phyloP scores from a whole-genome alignment of 345 rosid species.

The Syzygium grande region DNA sequence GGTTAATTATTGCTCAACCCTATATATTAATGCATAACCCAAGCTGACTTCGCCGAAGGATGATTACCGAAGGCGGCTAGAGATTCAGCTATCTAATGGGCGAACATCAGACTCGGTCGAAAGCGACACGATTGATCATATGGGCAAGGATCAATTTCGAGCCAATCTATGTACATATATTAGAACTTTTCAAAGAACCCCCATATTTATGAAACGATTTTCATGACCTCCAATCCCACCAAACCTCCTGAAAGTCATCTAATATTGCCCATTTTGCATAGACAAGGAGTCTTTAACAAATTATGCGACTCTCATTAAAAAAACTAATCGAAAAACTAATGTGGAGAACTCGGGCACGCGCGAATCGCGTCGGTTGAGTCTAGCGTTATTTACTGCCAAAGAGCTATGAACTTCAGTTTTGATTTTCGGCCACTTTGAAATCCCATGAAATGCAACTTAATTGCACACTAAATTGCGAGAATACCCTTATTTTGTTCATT shows the following conservation, averaged over 20 bases:
- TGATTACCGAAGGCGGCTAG: background rate
- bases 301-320: background rate
- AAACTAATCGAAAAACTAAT: background rate
- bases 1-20: background rate
- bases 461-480: background rate
- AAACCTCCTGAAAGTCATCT: background rate
- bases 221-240: background rate
- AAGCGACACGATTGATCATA: background rate
- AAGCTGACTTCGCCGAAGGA: background rate
- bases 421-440: background rate
- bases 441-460: background rate
- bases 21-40: background rate
- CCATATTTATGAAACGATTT: background rate
- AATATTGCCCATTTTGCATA: background rate
- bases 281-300: background rate
- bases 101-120: accelerated
- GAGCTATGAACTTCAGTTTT: background rate
- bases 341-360: background rate
- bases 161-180: background rate
- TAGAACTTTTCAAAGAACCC: background rate
- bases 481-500: background rate
- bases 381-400: background rate
- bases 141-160: background rate
- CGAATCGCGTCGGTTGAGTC: background rate
- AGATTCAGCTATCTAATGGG: background rate